Conservation (phyloP, 345 rosid genomes). For the Eucalyptus guilfoylei region DNA sequence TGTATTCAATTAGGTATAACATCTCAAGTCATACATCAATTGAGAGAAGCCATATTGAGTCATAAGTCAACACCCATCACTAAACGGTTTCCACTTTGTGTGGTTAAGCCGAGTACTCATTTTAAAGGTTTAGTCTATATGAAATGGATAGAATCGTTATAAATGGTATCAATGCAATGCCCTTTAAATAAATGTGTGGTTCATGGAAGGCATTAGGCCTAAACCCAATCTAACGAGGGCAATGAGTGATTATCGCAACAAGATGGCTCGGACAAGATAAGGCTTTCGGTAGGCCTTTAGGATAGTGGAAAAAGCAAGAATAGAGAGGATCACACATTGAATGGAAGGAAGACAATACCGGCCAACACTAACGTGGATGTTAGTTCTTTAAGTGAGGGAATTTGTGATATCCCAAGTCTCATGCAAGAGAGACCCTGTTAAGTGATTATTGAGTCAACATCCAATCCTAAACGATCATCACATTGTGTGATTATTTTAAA, state of each 20-base stretch:
- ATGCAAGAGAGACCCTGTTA: neutral
- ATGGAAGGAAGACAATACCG: neutral
- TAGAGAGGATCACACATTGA: neutral
- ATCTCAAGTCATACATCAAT: neutral
- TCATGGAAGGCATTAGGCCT: neutral
- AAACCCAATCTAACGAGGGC: neutral
- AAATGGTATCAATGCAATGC: neutral
- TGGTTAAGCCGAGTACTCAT: neutral
- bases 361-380: neutral
- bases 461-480: neutral
- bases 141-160: neutral
- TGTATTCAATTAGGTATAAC: neutral
- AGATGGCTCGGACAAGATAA: neutral
- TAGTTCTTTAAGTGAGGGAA: neutral
- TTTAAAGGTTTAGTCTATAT: neutral
- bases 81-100: neutral
- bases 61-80: neutral
- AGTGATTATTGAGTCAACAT: neutral
- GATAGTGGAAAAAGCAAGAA: accelerated
- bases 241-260: neutral
- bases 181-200: neutral
- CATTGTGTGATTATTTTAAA: neutral
- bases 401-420: neutral
- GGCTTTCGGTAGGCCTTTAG: neutral
- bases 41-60: neutral